A percentile compares a stretch with the other conserved stretches of the same genome.
Evolutionary conservation across 2,329 filamentous ascomycete genomes (phyloP).

Genomic region (Aspergillus sergii): DNA sequence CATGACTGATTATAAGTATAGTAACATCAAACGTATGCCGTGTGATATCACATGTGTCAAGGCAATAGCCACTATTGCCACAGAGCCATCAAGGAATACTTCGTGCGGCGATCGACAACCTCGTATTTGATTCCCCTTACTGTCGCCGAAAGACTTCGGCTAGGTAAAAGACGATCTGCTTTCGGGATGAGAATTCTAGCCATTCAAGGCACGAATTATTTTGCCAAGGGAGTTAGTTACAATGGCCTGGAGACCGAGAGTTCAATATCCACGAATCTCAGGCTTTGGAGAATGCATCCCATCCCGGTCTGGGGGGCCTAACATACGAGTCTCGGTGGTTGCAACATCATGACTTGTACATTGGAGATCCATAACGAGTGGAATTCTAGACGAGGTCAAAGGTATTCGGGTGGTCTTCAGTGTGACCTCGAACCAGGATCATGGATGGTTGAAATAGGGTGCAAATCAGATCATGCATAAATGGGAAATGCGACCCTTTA

Average conservation of each 20-base stretch:
- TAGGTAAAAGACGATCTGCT: not conserved
- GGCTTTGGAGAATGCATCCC: not conserved
- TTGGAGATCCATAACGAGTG: not conserved
- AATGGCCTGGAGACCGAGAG: not conserved
- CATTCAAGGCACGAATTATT: not conserved
- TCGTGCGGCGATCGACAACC: not conserved
- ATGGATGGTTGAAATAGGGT: not conserved
- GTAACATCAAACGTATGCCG: no score
- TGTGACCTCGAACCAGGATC: not conserved
- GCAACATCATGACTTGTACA: not conserved
- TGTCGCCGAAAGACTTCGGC: not conserved
- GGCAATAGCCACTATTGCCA: not conserved
- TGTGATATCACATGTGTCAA: not conserved
- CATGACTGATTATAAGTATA: no score
- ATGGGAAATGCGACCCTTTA: not conserved
- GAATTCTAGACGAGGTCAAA: not conserved
- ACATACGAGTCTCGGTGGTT: not conserved
- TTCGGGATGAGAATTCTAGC: not conserved
- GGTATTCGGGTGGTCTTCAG: not conserved
- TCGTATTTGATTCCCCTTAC: not conserved
- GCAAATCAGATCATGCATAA: not conserved
- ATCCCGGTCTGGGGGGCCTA: not conserved
- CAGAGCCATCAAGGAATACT: not conserved
- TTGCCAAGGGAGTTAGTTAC: not conserved
- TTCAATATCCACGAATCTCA: not conserved